These are phyloP conservation scores for Trypanosomatidae sp. DNA, from an alignment of 208 protist species.

Conservation along the genomic window DNA sequence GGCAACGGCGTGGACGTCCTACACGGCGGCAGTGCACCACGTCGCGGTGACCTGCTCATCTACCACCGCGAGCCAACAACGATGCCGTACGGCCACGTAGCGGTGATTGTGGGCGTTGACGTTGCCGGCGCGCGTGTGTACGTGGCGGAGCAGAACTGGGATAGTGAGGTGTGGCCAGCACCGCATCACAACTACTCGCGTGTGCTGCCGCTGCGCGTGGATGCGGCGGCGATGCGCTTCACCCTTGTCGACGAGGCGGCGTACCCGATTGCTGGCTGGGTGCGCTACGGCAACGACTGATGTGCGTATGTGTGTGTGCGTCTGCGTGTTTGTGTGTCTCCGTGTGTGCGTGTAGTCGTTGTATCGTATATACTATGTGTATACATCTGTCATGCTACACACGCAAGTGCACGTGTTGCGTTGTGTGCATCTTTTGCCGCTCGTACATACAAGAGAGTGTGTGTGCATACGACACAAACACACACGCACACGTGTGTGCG, in stretches of 20 bases:
- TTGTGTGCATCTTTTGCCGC: too few species aligned
- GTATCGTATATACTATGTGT: too few species aligned
- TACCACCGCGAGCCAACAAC: constrained; percentile 22
- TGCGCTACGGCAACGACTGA: constrained; percentile 14
- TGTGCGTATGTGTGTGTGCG: too few species aligned
- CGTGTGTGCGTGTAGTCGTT: too few species aligned
- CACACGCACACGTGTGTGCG: too few species aligned
- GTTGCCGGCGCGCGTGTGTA: constrained; percentile 5
- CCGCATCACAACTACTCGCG: constrained; percentile 61
- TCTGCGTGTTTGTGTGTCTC: too few species aligned
- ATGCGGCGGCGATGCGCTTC: constrained; percentile 2
- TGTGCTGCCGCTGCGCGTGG: constrained; percentile 5
- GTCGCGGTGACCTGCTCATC: constrained; percentile 43
- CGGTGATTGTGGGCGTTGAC: constrained; percentile 45
- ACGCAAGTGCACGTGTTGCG: too few species aligned
- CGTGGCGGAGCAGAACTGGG: constrained; percentile 83
- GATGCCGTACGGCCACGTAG: constrained; percentile 54
- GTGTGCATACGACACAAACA: too few species aligned
- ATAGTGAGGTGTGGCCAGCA: constrained; percentile 31
- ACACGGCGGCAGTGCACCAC: constrained; percentile 17
- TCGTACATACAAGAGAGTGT: too few species aligned
- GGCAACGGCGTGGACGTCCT: constrained; percentile 8
- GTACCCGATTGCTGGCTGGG: constrained; percentile 17
- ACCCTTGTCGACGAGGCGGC: constrained; percentile 11
- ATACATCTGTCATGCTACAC: too few species aligned